These are phyloP conservation scores for Caryopteris hybrid DNA, from an alignment of 305 asterid genomes.

Conservation along the genomic window DNA sequence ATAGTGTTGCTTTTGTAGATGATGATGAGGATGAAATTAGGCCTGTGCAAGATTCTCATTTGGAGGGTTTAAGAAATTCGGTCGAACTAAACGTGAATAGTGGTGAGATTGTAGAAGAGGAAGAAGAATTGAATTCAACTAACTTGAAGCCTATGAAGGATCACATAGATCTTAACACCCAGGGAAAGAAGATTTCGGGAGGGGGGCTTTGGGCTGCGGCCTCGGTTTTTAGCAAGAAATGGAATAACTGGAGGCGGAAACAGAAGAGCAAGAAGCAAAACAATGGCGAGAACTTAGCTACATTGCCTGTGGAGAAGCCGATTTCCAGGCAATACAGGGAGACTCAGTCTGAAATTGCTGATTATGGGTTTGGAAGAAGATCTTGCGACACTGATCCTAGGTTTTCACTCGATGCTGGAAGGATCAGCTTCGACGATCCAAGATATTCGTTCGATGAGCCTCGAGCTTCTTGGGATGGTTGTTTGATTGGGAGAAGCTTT, in stretches of 20 bases:
- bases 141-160: slow-evolving; percentile 72
- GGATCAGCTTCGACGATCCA: slow-evolving; percentile 86
- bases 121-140: slow-evolving; percentile 27
- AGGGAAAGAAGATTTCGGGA: slow-evolving; percentile 58
- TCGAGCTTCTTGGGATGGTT: slow-evolving; percentile 92
- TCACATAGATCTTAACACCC: slow-evolving; percentile 60
- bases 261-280: slow-evolving; percentile 75
- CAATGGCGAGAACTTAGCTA: slow-evolving; percentile 42
- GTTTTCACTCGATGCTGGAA: slow-evolving; percentile 80
- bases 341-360: slow-evolving; percentile 91
- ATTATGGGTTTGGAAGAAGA: slow-evolving; percentile 87
- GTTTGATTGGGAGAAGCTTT: slow-evolving; percentile 61
- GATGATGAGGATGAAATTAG: slow-evolving; percentile 43
- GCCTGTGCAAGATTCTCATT: slow-evolving; percentile 35
- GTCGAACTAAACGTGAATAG: slow-evolving; percentile 32
- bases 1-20: slow-evolving; percentile 13
- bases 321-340: slow-evolving; percentile 70
- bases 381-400: slow-evolving; percentile 91
- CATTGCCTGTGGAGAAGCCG: slow-evolving; percentile 78
- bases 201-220: slow-evolving; percentile 90
- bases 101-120: slow-evolving; percentile 66
- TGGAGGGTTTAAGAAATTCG: slow-evolving; percentile 27
- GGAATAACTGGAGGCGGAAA: slow-evolving; percentile 89
- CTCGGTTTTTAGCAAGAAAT: slow-evolving; percentile 88
- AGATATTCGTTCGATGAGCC: slow-evolving; percentile 92